Percentiles rank a stretch among this genome's conserved stretches.
These are phyloP conservation scores for Candida smagusa DNA, from an alignment of 1,139 yeast species.

Conservation along the genomic window DNA sequence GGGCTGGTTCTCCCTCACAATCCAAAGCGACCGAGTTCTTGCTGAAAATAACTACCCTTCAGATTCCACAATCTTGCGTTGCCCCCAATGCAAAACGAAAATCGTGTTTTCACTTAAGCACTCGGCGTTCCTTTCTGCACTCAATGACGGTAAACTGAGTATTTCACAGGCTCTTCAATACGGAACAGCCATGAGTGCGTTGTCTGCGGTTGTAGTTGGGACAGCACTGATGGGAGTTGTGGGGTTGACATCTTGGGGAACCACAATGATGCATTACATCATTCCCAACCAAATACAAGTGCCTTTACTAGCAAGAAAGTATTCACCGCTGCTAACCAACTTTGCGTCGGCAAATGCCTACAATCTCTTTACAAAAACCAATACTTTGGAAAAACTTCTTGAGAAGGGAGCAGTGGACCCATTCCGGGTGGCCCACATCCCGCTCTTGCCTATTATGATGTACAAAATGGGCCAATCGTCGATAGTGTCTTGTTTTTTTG, in stretches of 20 bases:
- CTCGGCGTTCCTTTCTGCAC: conserved; percentile 25
- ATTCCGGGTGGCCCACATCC: conserved; percentile 38
- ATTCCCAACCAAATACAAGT: conserved; percentile 36
- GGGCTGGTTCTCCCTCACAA: conserved; percentile 1
- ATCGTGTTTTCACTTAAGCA: conserved; percentile 34
- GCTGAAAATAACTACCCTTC: background rate
- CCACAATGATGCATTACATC: conserved; percentile 37
- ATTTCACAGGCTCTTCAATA: conserved; percentile 26
- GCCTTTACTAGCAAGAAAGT: conserved; percentile 24
- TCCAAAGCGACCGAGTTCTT: too few relatives aligned
- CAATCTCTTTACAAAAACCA: conserved; percentile 5
- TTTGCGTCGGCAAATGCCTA: conserved; percentile 6
- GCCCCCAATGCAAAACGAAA: conserved; percentile 45
- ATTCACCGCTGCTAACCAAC: conserved; percentile 4
- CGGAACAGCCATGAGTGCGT: conserved; percentile 33
- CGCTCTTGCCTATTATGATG: conserved; percentile 38
- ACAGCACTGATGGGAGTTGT: conserved; percentile 41
- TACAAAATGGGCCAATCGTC: conserved; percentile 41
- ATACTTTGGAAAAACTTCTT: conserved; percentile 19
- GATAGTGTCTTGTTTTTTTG: conserved; percentile 27
- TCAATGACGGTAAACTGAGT: conserved; percentile 18
- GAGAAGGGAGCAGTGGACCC: conserved; percentile 38
- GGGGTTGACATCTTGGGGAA: conserved; percentile 40
- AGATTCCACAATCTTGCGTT: conserved; percentile 23
- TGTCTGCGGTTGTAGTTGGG: conserved; percentile 43